A percentile compares a stretch with the other conserved stretches of the same genome.
Evolutionary conservation across 2,329 filamentous ascomycete species (phyloP).

Genomic region (Spiromastix sp.): DNA sequence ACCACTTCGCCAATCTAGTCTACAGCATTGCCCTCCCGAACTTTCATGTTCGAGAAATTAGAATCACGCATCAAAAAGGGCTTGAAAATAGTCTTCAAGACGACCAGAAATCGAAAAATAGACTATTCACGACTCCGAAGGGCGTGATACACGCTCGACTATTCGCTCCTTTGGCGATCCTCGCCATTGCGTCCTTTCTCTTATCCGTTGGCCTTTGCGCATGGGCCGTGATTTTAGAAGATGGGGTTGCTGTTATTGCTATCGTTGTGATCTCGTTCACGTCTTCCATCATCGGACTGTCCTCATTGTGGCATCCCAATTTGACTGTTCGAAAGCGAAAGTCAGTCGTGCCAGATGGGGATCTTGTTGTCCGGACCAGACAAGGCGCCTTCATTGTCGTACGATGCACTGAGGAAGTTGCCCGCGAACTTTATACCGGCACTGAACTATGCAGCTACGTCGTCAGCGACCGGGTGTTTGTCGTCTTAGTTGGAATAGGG

Average conservation of each 20-base stretch:
- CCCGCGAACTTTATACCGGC: conserved; percentile 52
- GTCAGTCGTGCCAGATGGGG: conserved; percentile 42
- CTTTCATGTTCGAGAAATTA: conserved; percentile 42
- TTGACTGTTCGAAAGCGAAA: conserved; percentile 42
- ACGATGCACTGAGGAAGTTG: conserved; percentile 48
- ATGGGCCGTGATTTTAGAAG: conserved; percentile 26
- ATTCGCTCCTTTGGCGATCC: conserved; percentile 45
- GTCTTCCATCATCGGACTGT: conserved; percentile 45
- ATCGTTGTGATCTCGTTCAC: conserved; percentile 43
- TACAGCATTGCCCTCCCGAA: conserved; percentile 41
- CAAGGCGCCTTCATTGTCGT: conserved; percentile 51
- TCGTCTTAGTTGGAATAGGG: conserved; percentile 45
- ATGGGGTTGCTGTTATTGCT: conserved; percentile 44
- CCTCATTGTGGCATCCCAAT: conserved; percentile 48
- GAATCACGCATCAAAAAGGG: conserved; percentile 2
- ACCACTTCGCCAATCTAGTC: conserved; percentile 54
- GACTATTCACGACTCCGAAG: conserved; percentile 1
- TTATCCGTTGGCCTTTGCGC: conserved; percentile 14
- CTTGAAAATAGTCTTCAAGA: conserved; percentile 20
- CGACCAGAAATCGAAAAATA: conserved; percentile 4
- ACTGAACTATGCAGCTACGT: conserved; percentile 51
- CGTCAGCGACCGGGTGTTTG: conserved; percentile 38
- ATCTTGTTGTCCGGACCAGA: conserved; percentile 52
- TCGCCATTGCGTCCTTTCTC: conserved; percentile 42
- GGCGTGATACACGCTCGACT: conserved; percentile 19